phyloP scores from a whole-genome alignment of 2,329 filamentous ascomycete genomes.

The Cytospora schulzeri region DNA sequence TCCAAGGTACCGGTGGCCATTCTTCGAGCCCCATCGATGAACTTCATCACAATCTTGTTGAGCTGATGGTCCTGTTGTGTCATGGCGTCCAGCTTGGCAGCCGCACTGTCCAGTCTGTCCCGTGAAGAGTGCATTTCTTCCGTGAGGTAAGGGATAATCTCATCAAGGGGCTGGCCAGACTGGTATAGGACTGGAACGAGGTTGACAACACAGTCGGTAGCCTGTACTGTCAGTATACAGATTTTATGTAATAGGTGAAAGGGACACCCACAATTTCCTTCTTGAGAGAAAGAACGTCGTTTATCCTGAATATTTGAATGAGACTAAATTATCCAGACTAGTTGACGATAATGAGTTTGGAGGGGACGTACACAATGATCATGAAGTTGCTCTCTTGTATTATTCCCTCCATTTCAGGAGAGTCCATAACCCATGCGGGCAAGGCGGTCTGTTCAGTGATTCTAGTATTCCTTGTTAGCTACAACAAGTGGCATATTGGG shows the following conservation, averaged over 20 bases:
- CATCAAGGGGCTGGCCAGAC: conserved; percentile 14
- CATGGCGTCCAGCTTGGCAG: conserved; percentile 14
- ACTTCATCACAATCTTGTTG: conserved; percentile 28
- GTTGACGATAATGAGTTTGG: too few relatives aligned
- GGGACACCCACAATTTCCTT: conserved; percentile 30
- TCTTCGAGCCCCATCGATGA: conserved; percentile 36
- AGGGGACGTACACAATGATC: conserved; percentile 31
- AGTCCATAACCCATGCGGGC: conserved; percentile 29
- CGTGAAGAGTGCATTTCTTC: conserved; percentile 24
- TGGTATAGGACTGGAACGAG: conserved; percentile 30
- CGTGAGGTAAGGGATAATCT: conserved; percentile 15
- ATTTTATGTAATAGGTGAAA: not conserved
- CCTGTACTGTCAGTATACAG: conserved; percentile 17
- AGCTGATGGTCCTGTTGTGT: conserved; percentile 26
- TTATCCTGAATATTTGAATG: conserved; percentile 20
- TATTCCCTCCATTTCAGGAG: conserved; percentile 28
- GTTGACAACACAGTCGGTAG: conserved; percentile 30
- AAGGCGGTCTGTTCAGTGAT: conserved; percentile 23
- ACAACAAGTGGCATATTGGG: rapidly evolving
- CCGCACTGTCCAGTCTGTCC: conserved; percentile 24
- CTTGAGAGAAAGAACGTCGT: conserved; percentile 32
- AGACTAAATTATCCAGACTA: not conserved
- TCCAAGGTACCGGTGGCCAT: conserved; percentile 38
- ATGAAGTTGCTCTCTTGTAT: conserved; percentile 28
- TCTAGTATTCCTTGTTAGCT: conserved; percentile 8